Evolutionary conservation across 352 stramenopile species (phyloP).

Genomic region (Plasmopara viticola): DNA sequence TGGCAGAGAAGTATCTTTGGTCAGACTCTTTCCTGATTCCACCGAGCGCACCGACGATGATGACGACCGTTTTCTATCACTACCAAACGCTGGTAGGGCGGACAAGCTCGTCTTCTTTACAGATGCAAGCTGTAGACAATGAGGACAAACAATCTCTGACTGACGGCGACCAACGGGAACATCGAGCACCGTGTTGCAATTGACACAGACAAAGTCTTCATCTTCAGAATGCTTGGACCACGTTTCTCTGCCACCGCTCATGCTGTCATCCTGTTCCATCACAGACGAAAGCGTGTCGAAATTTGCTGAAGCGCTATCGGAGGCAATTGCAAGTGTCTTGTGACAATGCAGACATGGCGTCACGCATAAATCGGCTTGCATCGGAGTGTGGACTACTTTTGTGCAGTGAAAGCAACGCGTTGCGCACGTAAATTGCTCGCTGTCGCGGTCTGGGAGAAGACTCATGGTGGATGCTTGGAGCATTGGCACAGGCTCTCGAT

Average conservation of each 20-base stretch:
- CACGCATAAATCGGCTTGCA: conserved; percentile 22
- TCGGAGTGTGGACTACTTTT: conserved; percentile 38
- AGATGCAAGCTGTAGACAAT: conserved; percentile 52
- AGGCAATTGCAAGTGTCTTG: conserved; percentile 29
- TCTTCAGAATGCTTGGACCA: conserved; percentile 3
- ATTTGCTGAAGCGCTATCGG: conserved; percentile 26
- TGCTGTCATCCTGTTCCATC: conserved; percentile 15
- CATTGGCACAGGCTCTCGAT: conserved; percentile 12
- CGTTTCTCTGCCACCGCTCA: conserved; percentile 2
- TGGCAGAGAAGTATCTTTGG: conserved; percentile 26
- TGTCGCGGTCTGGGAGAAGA: conserved; percentile 11
- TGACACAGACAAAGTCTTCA: conserved; percentile 44
- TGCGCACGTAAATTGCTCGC: conserved; percentile 20
- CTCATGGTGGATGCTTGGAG: conserved; percentile 12
- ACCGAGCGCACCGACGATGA: conserved; percentile 24
- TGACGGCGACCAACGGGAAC: conserved; percentile 36
- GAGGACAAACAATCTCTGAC: conserved; percentile 57
- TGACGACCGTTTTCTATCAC: conserved; percentile 23
- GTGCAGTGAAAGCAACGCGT: conserved; percentile 57
- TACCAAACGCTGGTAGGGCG: conserved; percentile 22
- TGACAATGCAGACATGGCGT: conserved; percentile 43
- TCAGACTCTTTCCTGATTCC: conserved; percentile 27
- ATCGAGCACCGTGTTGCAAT: conserved; percentile 47
- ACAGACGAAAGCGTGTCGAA: conserved; percentile 28
- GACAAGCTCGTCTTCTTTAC: conserved; percentile 34